These are phyloP conservation scores for Mucor ambiguus DNA, from an alignment of 371 early-diverging fungal species.

Conservation along the genomic window DNA sequence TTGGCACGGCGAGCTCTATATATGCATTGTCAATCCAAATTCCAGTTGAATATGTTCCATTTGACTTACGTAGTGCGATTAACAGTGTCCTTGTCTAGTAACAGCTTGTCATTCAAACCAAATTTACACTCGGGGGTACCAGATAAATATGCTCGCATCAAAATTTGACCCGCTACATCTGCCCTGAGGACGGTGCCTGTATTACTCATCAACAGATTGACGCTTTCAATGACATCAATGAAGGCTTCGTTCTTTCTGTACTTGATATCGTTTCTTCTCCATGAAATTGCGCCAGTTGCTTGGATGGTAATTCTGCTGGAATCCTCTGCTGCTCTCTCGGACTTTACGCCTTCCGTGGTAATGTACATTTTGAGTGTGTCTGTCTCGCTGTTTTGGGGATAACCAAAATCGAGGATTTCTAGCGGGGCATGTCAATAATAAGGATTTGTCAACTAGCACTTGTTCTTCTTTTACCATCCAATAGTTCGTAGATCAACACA, in stretches of 20 bases:
- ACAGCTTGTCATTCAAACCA: slow-evolving; percentile 86
- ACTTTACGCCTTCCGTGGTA: slow-evolving; percentile 85
- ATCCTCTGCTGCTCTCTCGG: slow-evolving; percentile 73
- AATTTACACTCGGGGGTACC: slow-evolving; percentile 98
- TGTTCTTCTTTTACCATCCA: slow-evolving; percentile 72
- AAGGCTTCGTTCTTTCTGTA: slow-evolving; percentile 92
- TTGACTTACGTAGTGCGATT: slow-evolving; percentile 39
- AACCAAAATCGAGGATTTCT: slow-evolving; percentile 93
- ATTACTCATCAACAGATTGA: slow-evolving; percentile 81
- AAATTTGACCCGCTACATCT: slow-evolving; percentile 82
- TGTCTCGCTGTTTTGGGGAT: slow-evolving; percentile 89
- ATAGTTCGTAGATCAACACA: slow-evolving; percentile 86
- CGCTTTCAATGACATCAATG: slow-evolving; percentile 88
- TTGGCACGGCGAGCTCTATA: slow-evolving; percentile 52
- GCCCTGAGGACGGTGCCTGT: slow-evolving; percentile 80
- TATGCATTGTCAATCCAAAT: not conserved
- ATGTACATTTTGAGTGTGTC: slow-evolving; percentile 90
- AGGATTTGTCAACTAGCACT: not conserved
- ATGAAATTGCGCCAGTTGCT: slow-evolving; percentile 88
- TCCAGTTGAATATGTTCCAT: no score
- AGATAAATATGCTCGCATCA: slow-evolving; percentile 95
- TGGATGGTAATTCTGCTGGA: slow-evolving; percentile 88
- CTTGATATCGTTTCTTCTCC: slow-evolving; percentile 88
- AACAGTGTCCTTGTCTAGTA: slow-evolving; percentile 72
- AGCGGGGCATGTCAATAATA: not conserved